Base-by-base conservation (phyloP, 208 protist genomes). In the Porcisia hertigi region DNA sequence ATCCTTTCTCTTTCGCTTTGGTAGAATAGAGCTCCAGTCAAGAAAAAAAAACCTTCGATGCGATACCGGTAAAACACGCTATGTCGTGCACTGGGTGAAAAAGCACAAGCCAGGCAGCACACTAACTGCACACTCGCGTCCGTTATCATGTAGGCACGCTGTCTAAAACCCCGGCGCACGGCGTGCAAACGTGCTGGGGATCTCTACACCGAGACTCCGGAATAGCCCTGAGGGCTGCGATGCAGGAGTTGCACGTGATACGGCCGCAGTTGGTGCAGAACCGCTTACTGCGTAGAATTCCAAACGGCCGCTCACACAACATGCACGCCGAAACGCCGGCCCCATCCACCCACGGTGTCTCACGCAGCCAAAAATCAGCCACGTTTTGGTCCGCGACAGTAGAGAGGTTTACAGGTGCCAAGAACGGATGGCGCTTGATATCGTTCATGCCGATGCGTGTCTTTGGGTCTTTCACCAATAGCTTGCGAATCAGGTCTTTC, bases 211-310 rank as follows among this genome's bases (percentile, higher is more conserved):
- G 64, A 12, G 83, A 92, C 20, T 83, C 84, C 14, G 85, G 83
- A 41, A 96, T 87, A 34, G 86, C 60, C 14, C 81, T 67, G 70
- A 69, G 73, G 53, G 86, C 67, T 5, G 75, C 53, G 23, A 86
- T 73, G 70, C 97, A 98, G 11, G 86, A 79, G 55, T 65, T 75
- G 71, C 97, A 98, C 49, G 93, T 92, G 54, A 97, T 87, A 60
- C 92, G 79, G 11, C 97, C 97, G 77, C 97, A 98, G 25, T 84
- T 82, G 34, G 86, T 69, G 79, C 96, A 98, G 74, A 97, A 92
- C 75, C 92, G 86, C 69, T 92, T 91, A 20, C 88, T 57, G 7
- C 79, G 82, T 67, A 88, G 82, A 65, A 83, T 55, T 45, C 76
- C 79, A 79, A 98, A 98, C 0, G 52, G 43, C 49, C 69, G 80